Conservation (phyloP, 2,329 filamentous ascomycete genomes). For the Penicillium psychrosexuale region DNA sequence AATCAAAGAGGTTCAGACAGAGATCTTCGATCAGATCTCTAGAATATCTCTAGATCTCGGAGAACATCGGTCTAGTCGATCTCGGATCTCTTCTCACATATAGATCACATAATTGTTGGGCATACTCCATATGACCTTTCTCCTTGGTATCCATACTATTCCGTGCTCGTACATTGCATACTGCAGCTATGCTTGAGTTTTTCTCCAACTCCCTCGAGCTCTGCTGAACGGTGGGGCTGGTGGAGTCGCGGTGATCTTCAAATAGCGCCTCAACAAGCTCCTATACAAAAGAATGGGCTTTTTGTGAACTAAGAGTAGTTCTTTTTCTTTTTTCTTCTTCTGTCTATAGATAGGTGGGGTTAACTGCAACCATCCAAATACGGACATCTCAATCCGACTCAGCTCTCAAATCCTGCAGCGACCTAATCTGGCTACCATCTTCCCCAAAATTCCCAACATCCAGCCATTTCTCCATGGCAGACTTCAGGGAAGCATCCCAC, state of each 20-base stretch:
- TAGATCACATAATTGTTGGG: not conserved
- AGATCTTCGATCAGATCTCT: not conserved
- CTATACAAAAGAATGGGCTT: not conserved
- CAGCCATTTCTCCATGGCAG: conserved; percentile 55
- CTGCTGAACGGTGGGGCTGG: not conserved
- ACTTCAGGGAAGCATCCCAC: conserved; percentile 58
- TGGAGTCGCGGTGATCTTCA: not conserved
- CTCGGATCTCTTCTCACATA: not conserved
- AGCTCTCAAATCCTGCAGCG: conserved; percentile 39
- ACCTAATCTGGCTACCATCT: conserved; percentile 51
- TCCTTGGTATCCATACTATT: not conserved
- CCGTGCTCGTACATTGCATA: not conserved
- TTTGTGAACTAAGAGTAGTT: not conserved
- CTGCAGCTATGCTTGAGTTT: not conserved
- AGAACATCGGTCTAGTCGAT: conserved; percentile 4
- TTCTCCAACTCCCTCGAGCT: not conserved
- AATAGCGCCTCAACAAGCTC: not conserved
- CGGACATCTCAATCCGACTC: not conserved
- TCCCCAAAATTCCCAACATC: conserved; percentile 54
- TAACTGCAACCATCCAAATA: not conserved
- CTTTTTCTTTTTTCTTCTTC: too few species aligned
- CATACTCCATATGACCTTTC: not conserved
- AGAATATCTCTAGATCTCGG: conserved; percentile 1
- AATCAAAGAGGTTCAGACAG: not conserved
- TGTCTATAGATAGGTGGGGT: not conserved